Evolutionary conservation across 1,284 basidiomycete species (phyloP).

Genomic region (Ganoderma lingzhi): DNA sequence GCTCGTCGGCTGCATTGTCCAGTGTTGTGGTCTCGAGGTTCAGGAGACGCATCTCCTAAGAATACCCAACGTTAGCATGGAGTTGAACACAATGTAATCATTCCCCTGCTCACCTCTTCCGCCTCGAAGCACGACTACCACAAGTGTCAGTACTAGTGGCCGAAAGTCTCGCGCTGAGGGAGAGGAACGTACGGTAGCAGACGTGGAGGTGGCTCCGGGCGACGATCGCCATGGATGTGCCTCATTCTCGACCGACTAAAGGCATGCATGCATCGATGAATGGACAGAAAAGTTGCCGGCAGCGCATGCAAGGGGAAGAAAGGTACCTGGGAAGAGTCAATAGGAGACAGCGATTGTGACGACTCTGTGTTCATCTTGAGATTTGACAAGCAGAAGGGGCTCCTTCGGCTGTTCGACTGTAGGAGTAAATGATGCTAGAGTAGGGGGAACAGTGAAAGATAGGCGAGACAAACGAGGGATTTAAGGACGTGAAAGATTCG

Average conservation of each 20-base stretch:
- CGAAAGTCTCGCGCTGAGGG: not conserved
- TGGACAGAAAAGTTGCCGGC: not conserved
- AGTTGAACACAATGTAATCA: not conserved
- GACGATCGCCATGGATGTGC: conserved; percentile 1
- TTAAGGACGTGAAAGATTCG: not conserved
- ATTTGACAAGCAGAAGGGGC: not conserved
- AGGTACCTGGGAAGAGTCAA: not conserved
- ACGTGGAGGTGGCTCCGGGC: conserved; percentile 1
- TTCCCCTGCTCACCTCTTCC: not conserved
- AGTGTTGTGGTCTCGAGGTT: conserved; percentile 6
- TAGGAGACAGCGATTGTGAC: not conserved
- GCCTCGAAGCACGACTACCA: not conserved
- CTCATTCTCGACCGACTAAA: not conserved
- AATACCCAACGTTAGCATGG: not conserved
- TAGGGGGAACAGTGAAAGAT: not conserved
- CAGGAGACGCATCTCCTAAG: conserved; percentile 20
- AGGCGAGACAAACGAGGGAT: not conserved
- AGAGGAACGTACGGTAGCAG: conserved; percentile 1
- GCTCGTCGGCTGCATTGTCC: conserved; percentile 27
- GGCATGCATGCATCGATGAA: not conserved
- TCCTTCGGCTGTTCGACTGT: not conserved
- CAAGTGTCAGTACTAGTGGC: not conserved
- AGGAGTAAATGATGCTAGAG: not conserved
- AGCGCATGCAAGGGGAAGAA: not conserved
- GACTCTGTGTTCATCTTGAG: not conserved